These are phyloP conservation scores for Aspergillus ochraceus DNA, from an alignment of 2,329 filamentous ascomycete genomes.

Conservation along the genomic window DNA sequence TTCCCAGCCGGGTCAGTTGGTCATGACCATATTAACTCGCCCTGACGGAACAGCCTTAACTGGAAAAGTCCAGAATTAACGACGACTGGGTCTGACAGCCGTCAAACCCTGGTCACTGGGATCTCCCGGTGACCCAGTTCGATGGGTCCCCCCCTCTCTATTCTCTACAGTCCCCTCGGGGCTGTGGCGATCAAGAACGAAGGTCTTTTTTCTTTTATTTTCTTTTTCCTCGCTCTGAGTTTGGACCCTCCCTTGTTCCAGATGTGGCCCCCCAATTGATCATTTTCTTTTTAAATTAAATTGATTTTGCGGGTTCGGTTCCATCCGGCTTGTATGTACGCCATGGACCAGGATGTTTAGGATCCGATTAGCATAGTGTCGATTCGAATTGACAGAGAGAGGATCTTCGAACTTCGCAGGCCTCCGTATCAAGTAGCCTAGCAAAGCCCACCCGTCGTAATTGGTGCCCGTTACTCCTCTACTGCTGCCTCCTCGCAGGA, in stretches of 20 bases:
- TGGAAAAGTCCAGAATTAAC: conserved; percentile 19
- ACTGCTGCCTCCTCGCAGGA: conserved; percentile 23
- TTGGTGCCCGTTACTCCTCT: background rate
- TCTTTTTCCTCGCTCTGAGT: background rate
- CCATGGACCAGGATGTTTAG: background rate
- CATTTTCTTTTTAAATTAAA: background rate
- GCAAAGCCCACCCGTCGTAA: background rate
- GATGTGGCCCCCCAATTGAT: background rate
- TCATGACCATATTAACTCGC: conserved; percentile 1
- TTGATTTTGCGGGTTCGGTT: background rate
- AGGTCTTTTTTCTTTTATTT: background rate
- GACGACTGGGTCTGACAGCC: conserved; percentile 16
- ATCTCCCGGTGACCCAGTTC: conserved; percentile 20
- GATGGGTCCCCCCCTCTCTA: conserved; percentile 4
- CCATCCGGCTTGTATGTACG: background rate
- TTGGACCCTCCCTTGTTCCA: conserved; percentile 11
- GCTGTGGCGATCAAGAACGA: conserved; percentile 15
- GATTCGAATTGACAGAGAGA: too few relatives aligned
- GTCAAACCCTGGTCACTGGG: conserved; percentile 21
- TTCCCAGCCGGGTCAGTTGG: background rate
- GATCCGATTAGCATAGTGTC: background rate
- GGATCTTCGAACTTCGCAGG: too few relatives aligned
- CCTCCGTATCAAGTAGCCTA: background rate
- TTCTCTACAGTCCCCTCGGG: conserved; percentile 8
- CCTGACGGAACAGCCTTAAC: background rate